Evolutionary conservation across 176 grass and related monocot species (phyloP), one percentile per base, ranked within the genome.

Genomic region (Oryza australiensis): DNA sequence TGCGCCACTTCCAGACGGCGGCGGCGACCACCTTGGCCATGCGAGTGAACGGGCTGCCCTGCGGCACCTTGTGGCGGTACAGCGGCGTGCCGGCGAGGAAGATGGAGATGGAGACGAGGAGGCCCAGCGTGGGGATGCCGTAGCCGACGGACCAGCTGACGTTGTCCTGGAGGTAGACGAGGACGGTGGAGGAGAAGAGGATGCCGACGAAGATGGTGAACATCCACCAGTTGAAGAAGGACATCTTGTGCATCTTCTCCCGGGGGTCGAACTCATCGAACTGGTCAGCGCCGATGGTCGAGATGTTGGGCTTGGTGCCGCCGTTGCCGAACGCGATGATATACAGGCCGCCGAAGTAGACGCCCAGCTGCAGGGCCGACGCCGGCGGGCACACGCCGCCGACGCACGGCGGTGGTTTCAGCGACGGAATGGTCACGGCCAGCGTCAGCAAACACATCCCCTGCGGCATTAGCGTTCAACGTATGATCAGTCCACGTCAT

Each of bases 191-290:
- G 29, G 87, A 83, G 63, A 89, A 84, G 49, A 89, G 76, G 24
- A 79, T 76, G 68, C 87, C 87, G 1, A 75, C 27, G 77, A 75
- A 85, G 75, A 89, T 84, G 77, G 74, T 71, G 87, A 89, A 89
- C 87, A 89, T 76, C 87, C 82, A 86, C 88, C 83, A 90, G 78
- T 90, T 90, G 83, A 90, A 90, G 83, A 86, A 83, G 49, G 88
- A 90, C 30, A 82, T 37, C 73, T 90, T 90, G 15, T 82, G 83
- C 20, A 20, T 29, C 51, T 62, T 80, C 78, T 90, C 83, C 60
- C 62, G 59, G 0, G 77, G 16, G 72, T 90, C 73, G 35, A 90
- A 90, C 0, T 76, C 72, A 57, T 90, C 88, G 65, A 90, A 90
- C 74, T 90, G 88, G 77, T 89, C 87, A 3, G 87, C 77, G 64